These are phyloP conservation scores for Aspergillus chevalieri DNA, from an alignment of 2,329 filamentous ascomycete genomes.

Conservation along the genomic window DNA sequence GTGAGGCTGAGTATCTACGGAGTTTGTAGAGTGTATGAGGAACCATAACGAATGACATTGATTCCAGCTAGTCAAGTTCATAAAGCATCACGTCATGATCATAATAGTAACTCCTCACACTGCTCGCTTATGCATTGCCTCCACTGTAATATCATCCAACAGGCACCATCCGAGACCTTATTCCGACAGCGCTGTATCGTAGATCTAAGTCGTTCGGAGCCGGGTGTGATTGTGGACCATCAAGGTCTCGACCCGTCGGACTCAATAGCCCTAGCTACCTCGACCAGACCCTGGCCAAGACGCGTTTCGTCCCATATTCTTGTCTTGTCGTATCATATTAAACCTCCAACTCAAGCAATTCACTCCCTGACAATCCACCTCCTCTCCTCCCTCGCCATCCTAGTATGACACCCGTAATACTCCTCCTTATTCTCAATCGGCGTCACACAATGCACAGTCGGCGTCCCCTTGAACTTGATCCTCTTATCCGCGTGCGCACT, in stretches of 20 bases:
- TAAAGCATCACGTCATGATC: not conserved
- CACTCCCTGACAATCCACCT: slow-evolving; percentile 39
- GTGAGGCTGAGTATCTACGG: not conserved
- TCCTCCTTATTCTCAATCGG: slow-evolving; percentile 45
- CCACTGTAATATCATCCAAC: not conserved
- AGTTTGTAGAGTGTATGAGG: not conserved
- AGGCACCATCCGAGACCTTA: no score
- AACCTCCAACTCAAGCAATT: slow-evolving; percentile 3
- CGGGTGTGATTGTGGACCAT: not conserved
- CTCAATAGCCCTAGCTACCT: not conserved
- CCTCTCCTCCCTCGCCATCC: slow-evolving; percentile 42
- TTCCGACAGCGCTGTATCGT: no score
- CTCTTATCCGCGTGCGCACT: slow-evolving; percentile 24
- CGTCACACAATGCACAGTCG: slow-evolving; percentile 42
- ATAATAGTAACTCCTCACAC: not conserved
- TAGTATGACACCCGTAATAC: slow-evolving; percentile 43
- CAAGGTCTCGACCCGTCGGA: not conserved
- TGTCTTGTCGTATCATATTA: not conserved
- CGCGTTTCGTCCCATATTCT: not conserved
- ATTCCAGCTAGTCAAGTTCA: not conserved
- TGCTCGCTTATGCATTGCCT: no score
- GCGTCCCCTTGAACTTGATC: slow-evolving; percentile 40
- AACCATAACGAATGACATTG: not conserved
- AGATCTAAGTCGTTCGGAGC: slow-evolving; percentile 1
- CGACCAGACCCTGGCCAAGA: not conserved